Percentiles rank a stretch among this genome's conserved stretches.
Evolutionary conservation across 495 filamentous ascomycete genomes (phyloP).

Genomic region (Aspergillus diversus): DNA sequence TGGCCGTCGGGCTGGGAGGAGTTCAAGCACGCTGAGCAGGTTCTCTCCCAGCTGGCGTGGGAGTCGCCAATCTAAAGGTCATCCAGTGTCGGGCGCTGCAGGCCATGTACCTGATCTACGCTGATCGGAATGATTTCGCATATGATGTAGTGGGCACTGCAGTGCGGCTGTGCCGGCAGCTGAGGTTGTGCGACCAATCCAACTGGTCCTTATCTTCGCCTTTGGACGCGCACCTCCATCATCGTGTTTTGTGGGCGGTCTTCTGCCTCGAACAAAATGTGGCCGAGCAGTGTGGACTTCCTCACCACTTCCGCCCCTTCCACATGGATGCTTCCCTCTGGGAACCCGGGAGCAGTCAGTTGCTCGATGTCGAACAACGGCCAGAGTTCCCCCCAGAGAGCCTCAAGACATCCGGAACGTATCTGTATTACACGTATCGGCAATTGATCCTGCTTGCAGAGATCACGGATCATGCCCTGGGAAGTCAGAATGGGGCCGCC

Average conservation of each 20-base stretch:
- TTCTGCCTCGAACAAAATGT: background rate
- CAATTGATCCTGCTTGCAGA: background rate
- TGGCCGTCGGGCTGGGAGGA: no score
- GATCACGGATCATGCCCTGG: background rate
- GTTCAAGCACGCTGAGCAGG: no score
- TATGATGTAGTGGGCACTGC: constrained; percentile 1
- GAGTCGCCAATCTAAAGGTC: no score
- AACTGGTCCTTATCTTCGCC: background rate
- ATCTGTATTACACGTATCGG: background rate
- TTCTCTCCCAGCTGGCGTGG: no score
- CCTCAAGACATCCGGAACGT: background rate
- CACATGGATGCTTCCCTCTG: background rate
- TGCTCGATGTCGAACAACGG: background rate
- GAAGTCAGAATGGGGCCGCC: background rate
- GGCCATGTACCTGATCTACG: no score
- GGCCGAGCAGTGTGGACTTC: background rate
- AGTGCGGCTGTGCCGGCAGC: no score
- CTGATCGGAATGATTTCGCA: background rate
- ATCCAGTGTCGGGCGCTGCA: no score
- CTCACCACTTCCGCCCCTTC: background rate
- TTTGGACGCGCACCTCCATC: background rate
- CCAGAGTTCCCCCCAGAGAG: no score
- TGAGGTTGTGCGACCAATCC: background rate
- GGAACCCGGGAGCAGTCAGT: background rate
- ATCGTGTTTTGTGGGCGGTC: constrained; percentile 1